These are phyloP conservation scores for Auriscalpium microsporum DNA, from an alignment of 768 basidiomycete species.

Conservation along the genomic window DNA sequence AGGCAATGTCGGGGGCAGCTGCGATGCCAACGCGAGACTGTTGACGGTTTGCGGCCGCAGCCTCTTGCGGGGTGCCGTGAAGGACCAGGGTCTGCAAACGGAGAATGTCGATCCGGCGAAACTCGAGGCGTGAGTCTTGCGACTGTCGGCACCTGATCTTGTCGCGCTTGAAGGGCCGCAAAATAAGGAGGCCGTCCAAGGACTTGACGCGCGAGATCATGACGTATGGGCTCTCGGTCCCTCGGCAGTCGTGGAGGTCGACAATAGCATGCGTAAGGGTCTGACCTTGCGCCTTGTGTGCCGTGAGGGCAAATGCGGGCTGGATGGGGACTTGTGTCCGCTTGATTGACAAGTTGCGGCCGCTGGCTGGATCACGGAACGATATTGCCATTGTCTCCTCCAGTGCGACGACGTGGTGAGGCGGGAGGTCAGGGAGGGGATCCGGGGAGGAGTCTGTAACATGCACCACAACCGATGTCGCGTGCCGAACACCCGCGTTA, in stretches of 20 bases:
- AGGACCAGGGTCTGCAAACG: neutral
- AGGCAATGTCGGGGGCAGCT: too few relatives aligned
- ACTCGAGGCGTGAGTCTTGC: neutral
- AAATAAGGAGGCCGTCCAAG: constrained; percentile 24
- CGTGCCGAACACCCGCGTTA: constrained; percentile 7
- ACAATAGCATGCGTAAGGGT: constrained; percentile 24
- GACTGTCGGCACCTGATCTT: constrained; percentile 5
- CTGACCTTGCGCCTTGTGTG: constrained; percentile 33
- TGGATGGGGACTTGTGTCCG: constrained; percentile 27
- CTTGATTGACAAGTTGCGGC: constrained; percentile 16
- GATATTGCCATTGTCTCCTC: constrained; percentile 16
- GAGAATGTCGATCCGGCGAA: neutral
- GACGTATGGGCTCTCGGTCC: constrained; percentile 31
- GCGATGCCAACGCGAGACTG: neutral
- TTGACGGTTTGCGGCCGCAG: neutral
- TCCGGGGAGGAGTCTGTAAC: constrained; percentile 1
- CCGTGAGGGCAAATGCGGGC: constrained; percentile 33
- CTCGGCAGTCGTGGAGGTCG: constrained; percentile 23
- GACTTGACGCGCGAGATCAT: constrained; percentile 23
- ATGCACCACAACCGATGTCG: constrained; percentile 18
- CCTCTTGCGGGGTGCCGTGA: too few relatives aligned
- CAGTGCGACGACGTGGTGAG: constrained; percentile 16
- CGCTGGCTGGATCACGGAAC: constrained; percentile 12
- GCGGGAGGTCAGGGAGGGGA: constrained; percentile 13
- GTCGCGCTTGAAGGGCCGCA: constrained; percentile 18